These are phyloP conservation scores for Lumnitzera racemosa DNA, from an alignment of 345 rosid species.

Conservation along the genomic window DNA sequence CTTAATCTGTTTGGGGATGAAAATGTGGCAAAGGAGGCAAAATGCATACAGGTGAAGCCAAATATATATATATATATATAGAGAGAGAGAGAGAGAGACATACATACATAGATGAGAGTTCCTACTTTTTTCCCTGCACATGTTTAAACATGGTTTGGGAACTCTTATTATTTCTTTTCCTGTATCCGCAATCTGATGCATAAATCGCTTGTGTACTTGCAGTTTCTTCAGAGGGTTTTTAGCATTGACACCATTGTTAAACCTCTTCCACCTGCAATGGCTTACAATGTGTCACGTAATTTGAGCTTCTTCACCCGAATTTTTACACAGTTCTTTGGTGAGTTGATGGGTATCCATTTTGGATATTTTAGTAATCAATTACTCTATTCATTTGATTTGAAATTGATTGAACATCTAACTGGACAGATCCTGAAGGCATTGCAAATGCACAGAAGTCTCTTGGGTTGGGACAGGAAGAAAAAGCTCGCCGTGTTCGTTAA, in stretches of 20 bases:
- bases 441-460: constrained; percentile 90
- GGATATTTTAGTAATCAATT: not conserved
- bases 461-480: constrained; percentile 93
- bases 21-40: too few relatives aligned
- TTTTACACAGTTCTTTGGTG: constrained; percentile 97
- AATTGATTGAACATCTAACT: not conserved
- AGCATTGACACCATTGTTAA: constrained; percentile 87
- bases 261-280: constrained; percentile 94
- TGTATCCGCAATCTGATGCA: not conserved
- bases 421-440: constrained; percentile 90
- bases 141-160: not conserved
- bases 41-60: too few relatives aligned
- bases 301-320: constrained; percentile 93
- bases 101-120: not conserved
- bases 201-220: constrained; percentile 13
- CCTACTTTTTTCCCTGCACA: not conserved
- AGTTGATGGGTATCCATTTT: constrained; percentile 9
- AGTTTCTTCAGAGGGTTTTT: constrained; percentile 90
- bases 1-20: too few relatives aligned
- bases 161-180: not conserved
- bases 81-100: too few relatives aligned
- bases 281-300: constrained; percentile 80
- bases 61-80: too few relatives aligned
- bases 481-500: constrained; percentile 66
- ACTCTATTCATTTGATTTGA: not conserved